Evolutionary conservation across 2,329 filamentous ascomycete species (phyloP).

Genomic region (Monilinia aucupariae): DNA sequence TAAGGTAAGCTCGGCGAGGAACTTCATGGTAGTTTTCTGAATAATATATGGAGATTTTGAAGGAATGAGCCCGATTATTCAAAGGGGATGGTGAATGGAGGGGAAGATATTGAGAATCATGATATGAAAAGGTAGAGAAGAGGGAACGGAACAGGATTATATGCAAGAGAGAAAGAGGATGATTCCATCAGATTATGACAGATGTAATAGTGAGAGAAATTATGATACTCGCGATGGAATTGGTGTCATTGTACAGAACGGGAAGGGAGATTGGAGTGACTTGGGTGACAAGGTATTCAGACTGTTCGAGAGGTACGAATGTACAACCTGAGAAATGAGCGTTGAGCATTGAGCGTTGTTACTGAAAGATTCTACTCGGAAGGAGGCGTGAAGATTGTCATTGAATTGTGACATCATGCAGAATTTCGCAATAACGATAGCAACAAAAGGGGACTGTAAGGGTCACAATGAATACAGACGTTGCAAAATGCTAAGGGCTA

Average conservation of each 20-base stretch:
- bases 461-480: background rate
- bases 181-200: background rate
- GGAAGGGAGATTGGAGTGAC: background rate
- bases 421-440: background rate
- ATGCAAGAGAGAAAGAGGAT: background rate
- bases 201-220: background rate
- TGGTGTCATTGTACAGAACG: constrained; percentile 5
- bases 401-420: too few relatives aligned
- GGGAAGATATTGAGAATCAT: background rate
- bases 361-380: too few relatives aligned
- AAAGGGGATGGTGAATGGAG: background rate
- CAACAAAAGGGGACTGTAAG: background rate
- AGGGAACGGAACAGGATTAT: background rate
- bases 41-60: background rate
- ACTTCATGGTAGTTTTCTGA: background rate
- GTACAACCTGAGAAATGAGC: background rate
- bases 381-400: too few relatives aligned
- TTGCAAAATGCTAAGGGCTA: background rate
- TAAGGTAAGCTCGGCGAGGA: background rate
- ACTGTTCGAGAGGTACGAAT: background rate
- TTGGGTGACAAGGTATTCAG: too few relatives aligned
- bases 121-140: background rate
- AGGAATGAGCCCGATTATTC: background rate
- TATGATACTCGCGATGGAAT: background rate
- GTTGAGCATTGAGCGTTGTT: background rate